Percentiles rank a stretch among this genome's conserved stretches.
phyloP scores from a whole-genome alignment of 2,329 filamentous ascomycete species.

The Pestalotiopsis sp. region DNA sequence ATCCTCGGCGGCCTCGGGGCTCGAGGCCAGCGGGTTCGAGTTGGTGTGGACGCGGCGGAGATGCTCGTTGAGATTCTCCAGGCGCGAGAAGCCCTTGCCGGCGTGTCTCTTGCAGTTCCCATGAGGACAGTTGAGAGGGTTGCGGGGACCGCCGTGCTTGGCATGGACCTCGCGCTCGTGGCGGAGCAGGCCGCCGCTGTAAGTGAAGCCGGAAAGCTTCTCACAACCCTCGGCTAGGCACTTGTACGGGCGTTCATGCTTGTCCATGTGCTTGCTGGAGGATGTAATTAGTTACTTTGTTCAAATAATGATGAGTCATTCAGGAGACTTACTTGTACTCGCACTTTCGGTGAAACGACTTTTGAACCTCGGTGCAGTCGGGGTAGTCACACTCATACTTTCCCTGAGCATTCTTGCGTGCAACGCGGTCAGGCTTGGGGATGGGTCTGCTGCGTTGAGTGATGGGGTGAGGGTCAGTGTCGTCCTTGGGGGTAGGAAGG shows the following conservation, averaged over 20 bases:
- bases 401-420: slow-evolving; percentile 68
- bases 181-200: slow-evolving; percentile 84
- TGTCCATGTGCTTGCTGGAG: slow-evolving; percentile 94
- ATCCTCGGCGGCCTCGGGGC: slow-evolving; percentile 36
- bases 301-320: slow-evolving; percentile 8
- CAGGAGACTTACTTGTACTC: slow-evolving; percentile 83
- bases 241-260: slow-evolving; percentile 91
- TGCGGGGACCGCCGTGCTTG: slow-evolving; percentile 86
- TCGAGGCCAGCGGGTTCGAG: slow-evolving; percentile 26
- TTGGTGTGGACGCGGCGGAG: slow-evolving; percentile 83
- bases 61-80: slow-evolving; percentile 94
- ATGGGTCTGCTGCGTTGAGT: slow-evolving; percentile 54
- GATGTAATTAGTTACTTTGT: slow-evolving; percentile 21
- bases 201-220: slow-evolving; percentile 92
- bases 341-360: slow-evolving; percentile 78
- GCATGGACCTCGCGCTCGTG: slow-evolving; percentile 94
- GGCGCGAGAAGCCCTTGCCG: slow-evolving; percentile 87
- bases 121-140: slow-evolving; percentile 84
- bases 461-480: slow-evolving; percentile 20
- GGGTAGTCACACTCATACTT: slow-evolving; percentile 75
- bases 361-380: slow-evolving; percentile 67
- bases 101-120: slow-evolving; percentile 85
- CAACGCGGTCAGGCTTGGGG: slow-evolving; percentile 60
- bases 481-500: slow-evolving; percentile 4
- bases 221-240: slow-evolving; percentile 83